Conservation (phyloP, 768 basidiomycete species). For the Amanita jacksonii region DNA sequence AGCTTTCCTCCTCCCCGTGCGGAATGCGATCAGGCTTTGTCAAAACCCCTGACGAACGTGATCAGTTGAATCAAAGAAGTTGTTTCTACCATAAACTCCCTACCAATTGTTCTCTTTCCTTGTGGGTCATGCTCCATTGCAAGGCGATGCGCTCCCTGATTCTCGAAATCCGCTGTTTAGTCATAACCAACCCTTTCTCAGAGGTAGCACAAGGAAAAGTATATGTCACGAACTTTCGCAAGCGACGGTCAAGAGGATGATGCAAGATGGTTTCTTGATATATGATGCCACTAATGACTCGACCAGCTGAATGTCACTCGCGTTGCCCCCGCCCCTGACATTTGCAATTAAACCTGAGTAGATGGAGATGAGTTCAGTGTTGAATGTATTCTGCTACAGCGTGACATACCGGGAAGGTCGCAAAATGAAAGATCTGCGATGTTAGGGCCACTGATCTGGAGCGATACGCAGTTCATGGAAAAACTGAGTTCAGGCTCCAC, state of each 20-base stretch:
- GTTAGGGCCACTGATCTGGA: conserved; percentile 49
- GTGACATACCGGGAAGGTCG: conserved; percentile 43
- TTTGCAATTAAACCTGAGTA: conserved; percentile 47
- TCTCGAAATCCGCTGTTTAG: conserved; percentile 63
- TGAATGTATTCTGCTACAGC: too few relatives aligned
- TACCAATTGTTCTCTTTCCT: conserved; percentile 65
- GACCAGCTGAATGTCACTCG: conserved; percentile 52
- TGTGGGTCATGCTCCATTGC: conserved; percentile 51
- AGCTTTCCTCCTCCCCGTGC: conserved; percentile 34
- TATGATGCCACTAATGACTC: conserved; percentile 47
- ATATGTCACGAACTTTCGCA: conserved; percentile 61
- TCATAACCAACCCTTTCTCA: too few relatives aligned
- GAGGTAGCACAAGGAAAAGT: too few relatives aligned
- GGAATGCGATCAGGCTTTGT: conserved; percentile 68
- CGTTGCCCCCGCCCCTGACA: conserved; percentile 37
- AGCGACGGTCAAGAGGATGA: conserved; percentile 48
- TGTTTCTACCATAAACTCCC: conserved; percentile 9
- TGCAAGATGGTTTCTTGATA: conserved; percentile 53
- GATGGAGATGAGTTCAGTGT: background rate
- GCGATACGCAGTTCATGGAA: conserved; percentile 45
- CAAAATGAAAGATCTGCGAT: conserved; percentile 58
- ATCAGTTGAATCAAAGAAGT: background rate
- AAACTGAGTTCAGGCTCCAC: conserved; percentile 25
- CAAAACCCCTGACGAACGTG: conserved; percentile 41
- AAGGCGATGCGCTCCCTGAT: conserved; percentile 64